Evolutionary conservation across 2,329 filamentous ascomycete genomes (phyloP), one percentile per base, ranked within the genome.

Genomic region (Setomelanomma holmii): DNA sequence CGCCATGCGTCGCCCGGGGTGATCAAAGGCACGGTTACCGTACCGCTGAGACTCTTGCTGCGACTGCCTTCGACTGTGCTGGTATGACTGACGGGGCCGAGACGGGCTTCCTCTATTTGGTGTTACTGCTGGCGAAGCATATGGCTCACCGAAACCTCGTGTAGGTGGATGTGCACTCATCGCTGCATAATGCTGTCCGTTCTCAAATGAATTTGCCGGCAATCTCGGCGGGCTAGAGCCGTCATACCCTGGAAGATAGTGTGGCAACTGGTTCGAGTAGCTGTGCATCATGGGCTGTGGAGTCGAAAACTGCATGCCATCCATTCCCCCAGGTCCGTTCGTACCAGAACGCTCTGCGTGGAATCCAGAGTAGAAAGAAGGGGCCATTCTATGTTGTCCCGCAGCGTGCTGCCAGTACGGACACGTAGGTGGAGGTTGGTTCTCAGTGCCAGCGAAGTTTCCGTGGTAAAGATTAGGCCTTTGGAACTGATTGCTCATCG

Each of bases 31-130:
- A 35, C 58, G 61, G 24, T 42, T 38, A 19, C 33, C 45, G 19
- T 58, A 40, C 19, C 51, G 61, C 24, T 44, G 43, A 7, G 51
- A 53, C 36, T 59, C 49, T 36, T 64, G 54, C 38, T 58, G 58
- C 12, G 57, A 58, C 7, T 47, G 24, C 40, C 63, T 55, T 22
- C 60, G 55, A 38, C 40, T 45, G 14, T 57, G 56, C 6, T 53
- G 45, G 19, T 52, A 44, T n/a, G 53, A n/a, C 23, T 57, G 57
- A 35, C 55, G 58, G 46, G 47, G 41, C 24, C 53, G 55, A n/a
- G 56, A 53, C 22, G 45, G 14, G 8, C 16, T 40, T 21, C 36
- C 47, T 30, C 51, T n/a, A 27, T 53, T 49, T n/a, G 45, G 27
- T 40, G 40, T 41, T 27, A 51, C 55, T 16, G 50, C 24, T 30